Percentiles rank a stretch among this genome's conserved stretches.
Conservation (phyloP, 2,329 filamentous ascomycete genomes). For the Colletotrichum zoysiae region DNA sequence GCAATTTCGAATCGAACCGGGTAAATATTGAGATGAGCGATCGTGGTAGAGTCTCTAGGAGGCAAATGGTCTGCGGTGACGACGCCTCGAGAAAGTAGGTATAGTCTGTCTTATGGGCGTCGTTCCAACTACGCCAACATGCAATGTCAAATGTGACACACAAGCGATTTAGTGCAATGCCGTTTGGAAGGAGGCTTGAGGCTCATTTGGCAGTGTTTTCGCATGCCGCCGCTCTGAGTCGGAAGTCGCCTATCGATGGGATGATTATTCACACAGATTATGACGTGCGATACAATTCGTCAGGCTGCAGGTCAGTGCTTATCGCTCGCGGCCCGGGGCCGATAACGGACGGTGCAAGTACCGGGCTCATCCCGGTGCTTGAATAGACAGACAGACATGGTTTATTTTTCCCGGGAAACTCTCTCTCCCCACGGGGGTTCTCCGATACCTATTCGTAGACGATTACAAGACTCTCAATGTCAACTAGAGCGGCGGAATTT, state of each 20-base stretch:
- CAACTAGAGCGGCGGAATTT: not conserved
- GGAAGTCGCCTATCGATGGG: slow-evolving; percentile 20
- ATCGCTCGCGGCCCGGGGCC: slow-evolving; percentile 28
- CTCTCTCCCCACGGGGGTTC: not conserved
- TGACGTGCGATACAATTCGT: slow-evolving; percentile 29
- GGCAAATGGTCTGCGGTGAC: not conserved
- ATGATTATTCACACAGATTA: slow-evolving; percentile 31
- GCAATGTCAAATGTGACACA: not conserved
- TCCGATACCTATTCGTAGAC: not conserved
- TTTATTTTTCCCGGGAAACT: not conserved
- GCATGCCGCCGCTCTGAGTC: slow-evolving; percentile 21
- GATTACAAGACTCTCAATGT: not conserved
- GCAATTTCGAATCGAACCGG: no score
- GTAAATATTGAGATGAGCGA: not conserved
- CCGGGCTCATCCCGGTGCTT: slow-evolving; percentile 24
- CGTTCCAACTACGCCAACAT: not conserved
- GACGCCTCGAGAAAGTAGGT: no score
- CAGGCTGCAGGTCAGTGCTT: slow-evolving; percentile 7
- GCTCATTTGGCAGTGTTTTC: not conserved
- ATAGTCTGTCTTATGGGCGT: not conserved
- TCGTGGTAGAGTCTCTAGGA: not conserved
- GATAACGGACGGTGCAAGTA: slow-evolving; percentile 32
- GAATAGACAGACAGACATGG: slow-evolving; percentile 16
- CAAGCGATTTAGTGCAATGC: not conserved
- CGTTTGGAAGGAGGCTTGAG: not conserved